These are phyloP conservation scores for Mycena rosella DNA, from an alignment of 768 basidiomycete species.

Conservation along the genomic window DNA sequence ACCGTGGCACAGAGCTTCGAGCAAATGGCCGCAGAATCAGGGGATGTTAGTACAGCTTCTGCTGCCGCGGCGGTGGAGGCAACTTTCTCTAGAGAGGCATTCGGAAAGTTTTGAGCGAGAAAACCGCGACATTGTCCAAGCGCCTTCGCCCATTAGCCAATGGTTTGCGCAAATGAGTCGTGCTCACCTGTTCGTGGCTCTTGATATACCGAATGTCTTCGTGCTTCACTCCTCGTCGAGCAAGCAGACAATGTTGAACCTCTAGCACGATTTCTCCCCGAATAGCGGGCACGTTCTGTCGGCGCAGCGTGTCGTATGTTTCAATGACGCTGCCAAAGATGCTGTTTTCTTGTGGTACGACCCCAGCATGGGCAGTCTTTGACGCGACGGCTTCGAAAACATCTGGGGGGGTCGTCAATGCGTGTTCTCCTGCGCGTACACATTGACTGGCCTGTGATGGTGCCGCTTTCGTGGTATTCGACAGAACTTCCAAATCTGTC, in stretches of 20 bases:
- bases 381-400: conserved; percentile 67
- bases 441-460: conserved; percentile 53
- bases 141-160: conserved; percentile 59
- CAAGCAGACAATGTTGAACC: conserved; percentile 79
- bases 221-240: conserved; percentile 67
- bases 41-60: conserved; percentile 55
- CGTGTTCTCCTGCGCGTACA: neutral
- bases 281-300: conserved; percentile 62
- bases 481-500: conserved; percentile 60
- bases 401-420: conserved; percentile 53
- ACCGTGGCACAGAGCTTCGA: conserved; percentile 72
- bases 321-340: conserved; percentile 81
- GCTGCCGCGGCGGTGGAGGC: conserved; percentile 84
- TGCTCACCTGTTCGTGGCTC: conserved; percentile 83
- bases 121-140: conserved; percentile 84
- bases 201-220: conserved; percentile 69
- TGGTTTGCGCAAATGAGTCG: neutral
- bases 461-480: conserved; percentile 55
- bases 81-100: conserved; percentile 65
- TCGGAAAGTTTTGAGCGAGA: conserved; percentile 65
- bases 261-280: conserved; percentile 70
- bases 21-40: conserved; percentile 79
- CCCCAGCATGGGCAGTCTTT: conserved; percentile 60
- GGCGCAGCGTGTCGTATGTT: conserved; percentile 75
- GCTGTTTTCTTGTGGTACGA: conserved; percentile 88